Base-by-base conservation (phyloP, 2,329 filamentous ascomycete genomes). In the Periconia sp. region DNA sequence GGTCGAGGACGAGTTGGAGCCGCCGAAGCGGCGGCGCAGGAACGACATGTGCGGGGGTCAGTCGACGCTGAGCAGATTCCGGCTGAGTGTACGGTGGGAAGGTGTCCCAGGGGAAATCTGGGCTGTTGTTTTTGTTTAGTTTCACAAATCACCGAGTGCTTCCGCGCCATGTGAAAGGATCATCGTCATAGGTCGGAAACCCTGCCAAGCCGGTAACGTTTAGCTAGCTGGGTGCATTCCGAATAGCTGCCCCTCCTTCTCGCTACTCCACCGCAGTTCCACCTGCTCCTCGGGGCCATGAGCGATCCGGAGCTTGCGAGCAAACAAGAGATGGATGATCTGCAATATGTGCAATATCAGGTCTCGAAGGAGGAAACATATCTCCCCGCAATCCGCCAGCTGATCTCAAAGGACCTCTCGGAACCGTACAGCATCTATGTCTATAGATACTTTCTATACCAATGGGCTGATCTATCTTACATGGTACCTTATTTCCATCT, bases 371-470 rank as follows among this genome's bases (percentile, higher is more conserved):
- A 87, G 63, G 78, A 80, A 38, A 73, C 76, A 42, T 85, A 94
- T 66, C 84, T 99, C 29, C 85, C 91, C 24, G 85, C 90, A 29
- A 96, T 99, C 71, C 86, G 92, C 41, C 86, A 92, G 43, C 76
- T 99, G 65, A 99, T 99, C 63, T 94, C 92, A 31, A 95, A 92
- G 63, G 94, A 97, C 67, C 80, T 99, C 36, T 97, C 92, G 57
- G 94, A 99, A 71, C 94, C 94, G 1, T 99, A 99, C 71, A 97
- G 92, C 73, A 97, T 99, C 68, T 99, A 99, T 75, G 94, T 99
- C 45, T 99, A 97, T 71, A 85, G 94, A 22, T 99, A 99, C 70
- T 99, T 99, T 62, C 77, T 99, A 13, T 96, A 95, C 66, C 91
- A 97, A 80, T 99, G 94, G 94, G 88, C 89, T 4, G 87, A 97